Conservation (phyloP, 192 early-diverging fungal genomes). For the Coemansia asiatica region DNA sequence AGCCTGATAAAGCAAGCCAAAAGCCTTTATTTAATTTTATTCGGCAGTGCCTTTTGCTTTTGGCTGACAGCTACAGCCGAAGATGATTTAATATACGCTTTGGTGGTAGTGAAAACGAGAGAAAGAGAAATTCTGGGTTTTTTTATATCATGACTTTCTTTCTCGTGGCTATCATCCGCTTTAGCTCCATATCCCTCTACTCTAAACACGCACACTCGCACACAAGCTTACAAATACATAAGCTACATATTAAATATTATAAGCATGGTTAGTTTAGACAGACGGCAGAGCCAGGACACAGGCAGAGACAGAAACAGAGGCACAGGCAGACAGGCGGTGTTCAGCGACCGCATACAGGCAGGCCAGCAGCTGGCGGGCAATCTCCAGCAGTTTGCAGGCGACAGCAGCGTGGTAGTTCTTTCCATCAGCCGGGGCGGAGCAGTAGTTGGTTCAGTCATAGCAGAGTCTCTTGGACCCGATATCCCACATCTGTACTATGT, state of each 20-base stretch:
- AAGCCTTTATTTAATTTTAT: no score
- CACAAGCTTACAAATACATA: background rate
- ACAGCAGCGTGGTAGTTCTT: slow-evolving; percentile 30
- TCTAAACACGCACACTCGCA: background rate
- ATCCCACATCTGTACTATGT: slow-evolving; percentile 44
- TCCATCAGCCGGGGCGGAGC: slow-evolving; percentile 55
- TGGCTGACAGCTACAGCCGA: no score
- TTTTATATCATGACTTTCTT: background rate
- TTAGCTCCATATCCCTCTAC: background rate
- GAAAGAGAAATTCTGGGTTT: no score
- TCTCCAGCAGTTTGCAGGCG: slow-evolving; percentile 30
- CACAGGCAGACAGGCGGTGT: slow-evolving; percentile 14
- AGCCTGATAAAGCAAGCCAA: no score
- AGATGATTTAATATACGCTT: no score
- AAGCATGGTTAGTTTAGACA: slow-evolving; percentile 12
- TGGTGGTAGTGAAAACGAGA: no score
- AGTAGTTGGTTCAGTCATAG: slow-evolving; percentile 34
- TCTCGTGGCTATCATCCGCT: background rate
- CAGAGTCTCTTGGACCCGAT: slow-evolving; percentile 19
- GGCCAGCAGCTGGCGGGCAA: slow-evolving; percentile 41
- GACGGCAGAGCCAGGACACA: background rate
- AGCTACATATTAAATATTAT: background rate
- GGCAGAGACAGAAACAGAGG: background rate
- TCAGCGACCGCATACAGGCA: slow-evolving; percentile 46
- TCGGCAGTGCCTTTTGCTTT: no score